These are phyloP conservation scores for Colletotrichum spinosum DNA, from an alignment of 2,329 filamentous ascomycete genomes.

Conservation along the genomic window DNA sequence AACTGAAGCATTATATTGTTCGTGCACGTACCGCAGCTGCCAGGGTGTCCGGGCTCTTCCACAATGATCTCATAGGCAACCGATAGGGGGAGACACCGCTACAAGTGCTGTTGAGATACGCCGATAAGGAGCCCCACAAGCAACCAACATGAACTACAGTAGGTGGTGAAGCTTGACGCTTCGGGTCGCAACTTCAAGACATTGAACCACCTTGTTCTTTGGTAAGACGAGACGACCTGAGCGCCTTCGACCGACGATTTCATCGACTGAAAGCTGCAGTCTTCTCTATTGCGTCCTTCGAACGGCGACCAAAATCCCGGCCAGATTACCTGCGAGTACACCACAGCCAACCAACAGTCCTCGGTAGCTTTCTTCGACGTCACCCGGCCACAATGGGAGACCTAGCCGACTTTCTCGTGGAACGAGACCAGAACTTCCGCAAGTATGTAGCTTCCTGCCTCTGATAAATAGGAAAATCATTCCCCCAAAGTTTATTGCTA, in stretches of 20 bases:
- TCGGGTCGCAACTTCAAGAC: too few species aligned
- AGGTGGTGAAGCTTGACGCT: too few species aligned
- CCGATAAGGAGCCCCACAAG: slow-evolving; percentile 27
- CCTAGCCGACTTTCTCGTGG: slow-evolving; percentile 74
- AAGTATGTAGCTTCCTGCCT: slow-evolving; percentile 53
- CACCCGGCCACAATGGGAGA: slow-evolving; percentile 65
- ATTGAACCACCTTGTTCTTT: too few species aligned
- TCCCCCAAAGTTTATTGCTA: background rate
- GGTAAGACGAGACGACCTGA: too few species aligned
- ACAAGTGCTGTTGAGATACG: background rate
- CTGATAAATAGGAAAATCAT: background rate
- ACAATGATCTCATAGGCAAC: slow-evolving; percentile 35
- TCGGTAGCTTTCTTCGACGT: background rate
- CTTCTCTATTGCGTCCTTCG: background rate
- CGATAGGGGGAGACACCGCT: slow-evolving; percentile 25
- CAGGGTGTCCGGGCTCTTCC: slow-evolving; percentile 11
- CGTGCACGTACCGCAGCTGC: slow-evolving; percentile 20
- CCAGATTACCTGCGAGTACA: too few species aligned
- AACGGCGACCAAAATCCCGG: too few species aligned
- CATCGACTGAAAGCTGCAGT: too few species aligned
- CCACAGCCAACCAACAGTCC: too few species aligned
- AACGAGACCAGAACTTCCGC: slow-evolving; percentile 71
- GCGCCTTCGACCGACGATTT: too few species aligned
- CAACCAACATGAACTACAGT: too few species aligned
- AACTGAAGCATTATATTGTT: too few species aligned